Percentiles rank a stretch among this genome's conserved stretches.
These are phyloP conservation scores for Boletus tomentosulus DNA, from an alignment of 768 basidiomycete species.

Conservation along the genomic window DNA sequence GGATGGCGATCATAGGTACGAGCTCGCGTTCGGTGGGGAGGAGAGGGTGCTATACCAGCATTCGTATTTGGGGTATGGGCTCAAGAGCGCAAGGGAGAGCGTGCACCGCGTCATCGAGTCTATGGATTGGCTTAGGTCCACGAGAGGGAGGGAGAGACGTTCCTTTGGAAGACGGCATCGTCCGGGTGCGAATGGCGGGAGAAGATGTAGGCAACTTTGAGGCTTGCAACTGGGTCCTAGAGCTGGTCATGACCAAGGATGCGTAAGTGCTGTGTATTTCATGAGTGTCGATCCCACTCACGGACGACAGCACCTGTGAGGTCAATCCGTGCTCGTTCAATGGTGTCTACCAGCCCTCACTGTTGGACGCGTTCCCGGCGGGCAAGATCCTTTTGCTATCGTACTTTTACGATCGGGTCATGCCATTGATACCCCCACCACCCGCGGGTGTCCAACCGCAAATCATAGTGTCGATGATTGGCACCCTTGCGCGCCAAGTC, in stretches of 20 bases:
- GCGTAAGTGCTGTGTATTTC: conserved; percentile 51
- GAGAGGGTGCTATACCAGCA: conserved; percentile 88
- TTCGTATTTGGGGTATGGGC: conserved; percentile 94
- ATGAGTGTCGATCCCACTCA: background rate
- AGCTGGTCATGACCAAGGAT: conserved; percentile 93
- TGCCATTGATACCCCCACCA: conserved; percentile 58
- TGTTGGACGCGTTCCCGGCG: conserved; percentile 80
- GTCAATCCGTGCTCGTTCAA: conserved; percentile 95
- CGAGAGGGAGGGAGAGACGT: too few species aligned
- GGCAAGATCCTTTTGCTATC: conserved; percentile 90
- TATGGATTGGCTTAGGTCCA: too few species aligned
- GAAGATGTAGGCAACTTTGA: conserved; percentile 79
- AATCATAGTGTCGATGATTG: conserved; percentile 56
- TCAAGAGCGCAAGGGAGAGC: conserved; percentile 81
- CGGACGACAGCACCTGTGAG: conserved; percentile 63
- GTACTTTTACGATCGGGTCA: conserved; percentile 95
- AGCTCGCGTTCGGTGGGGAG: conserved; percentile 67
- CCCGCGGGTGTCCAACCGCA: conserved; percentile 20
- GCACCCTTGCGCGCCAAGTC: conserved; percentile 60
- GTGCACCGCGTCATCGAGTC: too few species aligned
- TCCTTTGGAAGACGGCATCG: conserved; percentile 39
- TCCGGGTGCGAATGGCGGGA: conserved; percentile 83
- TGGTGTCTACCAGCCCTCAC: conserved; percentile 94
- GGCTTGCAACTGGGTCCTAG: conserved; percentile 77
- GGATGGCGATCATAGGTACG: conserved; percentile 92